Evolutionary conservation across 2,329 filamentous ascomycete genomes (phyloP), one percentile per base, ranked within the genome.

Genomic region (Trichoderma pleuroti): DNA sequence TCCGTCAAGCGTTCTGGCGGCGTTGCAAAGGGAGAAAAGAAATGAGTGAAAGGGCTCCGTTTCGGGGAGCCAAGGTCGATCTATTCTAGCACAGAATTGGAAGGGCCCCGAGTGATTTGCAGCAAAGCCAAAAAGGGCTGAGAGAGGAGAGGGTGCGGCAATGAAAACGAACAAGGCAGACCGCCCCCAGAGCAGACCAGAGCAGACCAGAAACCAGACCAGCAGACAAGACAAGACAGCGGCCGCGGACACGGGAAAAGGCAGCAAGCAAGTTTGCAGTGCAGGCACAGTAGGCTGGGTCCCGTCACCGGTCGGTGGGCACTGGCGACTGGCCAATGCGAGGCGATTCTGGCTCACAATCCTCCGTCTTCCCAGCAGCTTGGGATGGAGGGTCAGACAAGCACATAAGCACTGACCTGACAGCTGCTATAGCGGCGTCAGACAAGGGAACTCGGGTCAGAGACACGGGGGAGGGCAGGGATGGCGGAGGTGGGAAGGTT

Each of bases 321-420:
- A 52, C 39, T 60, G 59, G 65, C 16, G 26, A 16, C 68, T 65
- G 68, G 60, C 68, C 68, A 70, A 63, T 70, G 68, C 60, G 49
- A 70, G 68, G 46, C 59, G 42, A 52, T 63, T 59, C 60, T 36
- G 24, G 8, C 26, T 11, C 28, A 49, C 11, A 57, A 34, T 36
- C 49, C 34, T 68, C 54, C 60, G 66, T 49, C 60, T 52, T 70
- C 68, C 68, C 62, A 71, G 62, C 63, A 61, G 69, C 57, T 62
- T 62, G 69, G 69, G 56, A 67, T 71, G 69, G 68, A 70, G 68
- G 60, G 68, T 70, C 68, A 59, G 68, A 70, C 68, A 65, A 65
- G 61, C 49, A 69, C 56, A 60, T 60, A 60, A 62, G 57, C 60
- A 64, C 61, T 54, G 62, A 52, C 54, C 59, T 59, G 68, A 60